A percentile compares a stretch with the other conserved stretches of the same genome.
Conservation (phyloP, 23 red algal genomes). For the Cyanidioschyzon merolae region DNA sequence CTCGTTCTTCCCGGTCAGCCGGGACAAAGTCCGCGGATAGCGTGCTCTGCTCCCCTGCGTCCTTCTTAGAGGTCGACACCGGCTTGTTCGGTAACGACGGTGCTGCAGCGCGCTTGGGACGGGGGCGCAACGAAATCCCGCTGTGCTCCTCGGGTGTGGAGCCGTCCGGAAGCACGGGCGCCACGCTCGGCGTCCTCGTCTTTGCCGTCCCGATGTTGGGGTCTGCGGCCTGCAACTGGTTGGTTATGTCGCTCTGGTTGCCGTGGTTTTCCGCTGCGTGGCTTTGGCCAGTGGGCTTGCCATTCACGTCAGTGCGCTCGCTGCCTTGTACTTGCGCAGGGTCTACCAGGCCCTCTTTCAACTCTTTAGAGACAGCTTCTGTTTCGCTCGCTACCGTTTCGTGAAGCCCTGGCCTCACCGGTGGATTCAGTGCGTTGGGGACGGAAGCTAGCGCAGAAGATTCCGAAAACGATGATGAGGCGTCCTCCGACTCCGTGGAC, state of each 20-base stretch:
- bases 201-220: not conserved
- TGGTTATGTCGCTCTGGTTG: not conserved
- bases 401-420: not conserved
- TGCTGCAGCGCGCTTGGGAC: conserved; percentile 13
- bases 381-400: not conserved
- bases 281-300: not conserved
- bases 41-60: not conserved
- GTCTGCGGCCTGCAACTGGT: not conserved
- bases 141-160: not conserved
- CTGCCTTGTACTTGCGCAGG: not conserved
- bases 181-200: not conserved
- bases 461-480: not conserved
- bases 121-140: not conserved
- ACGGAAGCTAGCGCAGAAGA: not conserved
- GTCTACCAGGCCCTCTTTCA: not conserved
- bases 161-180: not conserved
- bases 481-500: not conserved
- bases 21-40: not conserved
- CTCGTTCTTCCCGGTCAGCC: not conserved
- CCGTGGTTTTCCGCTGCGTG: not conserved
- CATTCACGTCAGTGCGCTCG: too few species aligned
- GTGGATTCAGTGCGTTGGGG: not conserved
- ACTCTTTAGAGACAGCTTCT: not conserved
- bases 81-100: not conserved
- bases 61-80: not conserved